Evolutionary conservation across 116 monocot species (phyloP).

Genomic region (Iris pallida): DNA sequence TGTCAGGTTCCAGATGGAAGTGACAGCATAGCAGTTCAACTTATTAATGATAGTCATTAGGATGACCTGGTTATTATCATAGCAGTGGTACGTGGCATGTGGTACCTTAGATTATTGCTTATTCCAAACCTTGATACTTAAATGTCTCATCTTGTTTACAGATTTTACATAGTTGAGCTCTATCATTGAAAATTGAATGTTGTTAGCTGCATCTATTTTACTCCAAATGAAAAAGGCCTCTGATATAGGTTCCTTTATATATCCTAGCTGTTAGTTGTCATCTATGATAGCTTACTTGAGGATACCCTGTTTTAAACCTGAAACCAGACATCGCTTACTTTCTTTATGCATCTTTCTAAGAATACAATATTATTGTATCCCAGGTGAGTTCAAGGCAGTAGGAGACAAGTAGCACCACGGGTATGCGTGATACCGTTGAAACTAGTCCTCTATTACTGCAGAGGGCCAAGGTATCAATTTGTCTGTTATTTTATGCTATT

Average conservation of each 20-base stretch:
- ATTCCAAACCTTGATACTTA: not conserved
- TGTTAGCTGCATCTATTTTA: too few relatives aligned
- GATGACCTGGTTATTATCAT: slow-evolving; percentile 79
- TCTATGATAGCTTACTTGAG: too few relatives aligned
- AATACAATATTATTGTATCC: slow-evolving; percentile 12
- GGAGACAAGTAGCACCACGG: slow-evolving; percentile 91
- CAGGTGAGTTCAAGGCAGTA: slow-evolving; percentile 96
- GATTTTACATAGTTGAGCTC: not conserved
- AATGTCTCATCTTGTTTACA: not conserved
- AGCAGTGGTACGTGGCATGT: slow-evolving; percentile 64
- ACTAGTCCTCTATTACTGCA: slow-evolving; percentile 74
- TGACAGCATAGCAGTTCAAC: slow-evolving; percentile 88
- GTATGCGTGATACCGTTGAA: slow-evolving; percentile 92
- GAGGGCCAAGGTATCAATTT: slow-evolving; percentile 86
- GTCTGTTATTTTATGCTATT: too few relatives aligned
- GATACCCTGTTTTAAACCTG: too few relatives aligned
- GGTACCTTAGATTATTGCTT: too few relatives aligned
- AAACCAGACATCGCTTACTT: too few relatives aligned
- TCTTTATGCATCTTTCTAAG: too few relatives aligned
- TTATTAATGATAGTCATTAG: slow-evolving; percentile 79
- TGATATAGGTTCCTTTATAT: not conserved
- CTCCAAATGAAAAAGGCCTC: too few relatives aligned
- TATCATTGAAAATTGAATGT: slow-evolving; percentile 1
- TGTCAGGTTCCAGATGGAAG: slow-evolving; percentile 62
- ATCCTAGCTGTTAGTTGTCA: too few relatives aligned